A percentile compares a stretch with the other conserved stretches of the same genome.
Conservation (phyloP, 2,329 filamentous ascomycete genomes). For the Talaromyces sp. region DNA sequence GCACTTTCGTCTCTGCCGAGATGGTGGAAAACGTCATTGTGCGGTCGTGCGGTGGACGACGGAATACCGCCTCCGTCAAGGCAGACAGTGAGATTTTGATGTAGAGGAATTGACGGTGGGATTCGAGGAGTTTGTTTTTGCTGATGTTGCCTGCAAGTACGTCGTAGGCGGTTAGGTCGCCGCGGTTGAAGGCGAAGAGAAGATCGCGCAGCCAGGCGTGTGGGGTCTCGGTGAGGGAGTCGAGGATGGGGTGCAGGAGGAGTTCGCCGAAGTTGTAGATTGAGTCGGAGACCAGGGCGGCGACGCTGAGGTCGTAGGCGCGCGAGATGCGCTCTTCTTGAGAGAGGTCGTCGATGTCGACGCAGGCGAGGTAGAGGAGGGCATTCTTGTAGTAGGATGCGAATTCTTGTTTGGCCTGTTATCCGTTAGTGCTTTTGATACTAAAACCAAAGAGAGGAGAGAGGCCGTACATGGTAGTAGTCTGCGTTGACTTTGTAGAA, state of each 20-base stretch:
- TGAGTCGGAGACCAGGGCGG: constrained; percentile 85
- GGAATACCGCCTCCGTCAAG: constrained; percentile 93
- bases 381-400: constrained; percentile 97
- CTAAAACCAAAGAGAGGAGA: not conserved
- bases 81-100: constrained; percentile 98
- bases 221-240: constrained; percentile 71
- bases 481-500: constrained; percentile 95
- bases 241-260: constrained; percentile 93
- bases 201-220: constrained; percentile 89
- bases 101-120: constrained; percentile 80
- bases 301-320: constrained; percentile 89
- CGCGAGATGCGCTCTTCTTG: constrained; percentile 73
- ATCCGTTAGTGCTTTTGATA: not conserved
- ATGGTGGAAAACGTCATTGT: constrained; percentile 91
- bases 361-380: constrained; percentile 94
- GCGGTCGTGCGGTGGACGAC: constrained; percentile 89
- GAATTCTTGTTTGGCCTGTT: constrained; percentile 77
- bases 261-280: constrained; percentile 99
- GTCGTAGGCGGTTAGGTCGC: constrained; percentile 85
- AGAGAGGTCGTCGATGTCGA: constrained; percentile 74
- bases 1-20: constrained; percentile 86
- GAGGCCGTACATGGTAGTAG: constrained; percentile 72
- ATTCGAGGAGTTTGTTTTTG: constrained; percentile 73
- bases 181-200: constrained; percentile 96
- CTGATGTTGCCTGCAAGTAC: constrained; percentile 76